These are phyloP conservation scores for Colletotrichum theobromicola DNA, from an alignment of 2,329 filamentous ascomycete species.

Conservation along the genomic window DNA sequence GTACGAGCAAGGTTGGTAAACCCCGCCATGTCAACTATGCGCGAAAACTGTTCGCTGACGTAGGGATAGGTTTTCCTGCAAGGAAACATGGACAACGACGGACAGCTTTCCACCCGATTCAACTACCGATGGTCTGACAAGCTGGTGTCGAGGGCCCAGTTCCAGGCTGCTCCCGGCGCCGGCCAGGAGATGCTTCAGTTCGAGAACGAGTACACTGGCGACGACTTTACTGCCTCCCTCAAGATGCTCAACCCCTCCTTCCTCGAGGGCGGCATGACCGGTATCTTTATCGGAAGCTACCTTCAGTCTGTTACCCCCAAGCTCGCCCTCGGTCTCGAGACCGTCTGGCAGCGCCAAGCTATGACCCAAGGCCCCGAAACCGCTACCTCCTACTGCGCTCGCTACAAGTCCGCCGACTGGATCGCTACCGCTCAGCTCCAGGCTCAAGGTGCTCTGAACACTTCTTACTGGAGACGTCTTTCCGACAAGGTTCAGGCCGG, in stretches of 20 bases:
- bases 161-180: constrained; percentile 80
- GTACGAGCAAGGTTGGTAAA: constrained; percentile 81
- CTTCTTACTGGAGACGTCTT: constrained; percentile 91
- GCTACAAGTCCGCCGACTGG: constrained; percentile 93
- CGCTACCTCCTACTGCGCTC: constrained; percentile 85
- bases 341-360: constrained; percentile 89
- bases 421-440: constrained; percentile 89
- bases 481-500: constrained; percentile 97
- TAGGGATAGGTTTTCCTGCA: constrained; percentile 83
- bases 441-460: constrained; percentile 80
- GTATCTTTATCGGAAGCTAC: constrained; percentile 95
- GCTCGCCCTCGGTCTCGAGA: constrained; percentile 87
- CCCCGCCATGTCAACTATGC: not conserved
- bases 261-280: constrained; percentile 90
- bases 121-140: constrained; percentile 88
- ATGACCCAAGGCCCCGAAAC: constrained; percentile 89
- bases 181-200: constrained; percentile 89
- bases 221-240: constrained; percentile 90
- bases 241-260: constrained; percentile 96
- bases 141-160: constrained; percentile 84
- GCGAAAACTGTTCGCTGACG: not conserved
- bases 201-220: constrained; percentile 93
- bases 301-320: constrained; percentile 90
- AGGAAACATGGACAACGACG: constrained; percentile 93
- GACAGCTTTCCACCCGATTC: constrained; percentile 83